These are phyloP conservation scores for Candida endomychidarum DNA, from an alignment of 805 yeast genomes.

Conservation along the genomic window DNA sequence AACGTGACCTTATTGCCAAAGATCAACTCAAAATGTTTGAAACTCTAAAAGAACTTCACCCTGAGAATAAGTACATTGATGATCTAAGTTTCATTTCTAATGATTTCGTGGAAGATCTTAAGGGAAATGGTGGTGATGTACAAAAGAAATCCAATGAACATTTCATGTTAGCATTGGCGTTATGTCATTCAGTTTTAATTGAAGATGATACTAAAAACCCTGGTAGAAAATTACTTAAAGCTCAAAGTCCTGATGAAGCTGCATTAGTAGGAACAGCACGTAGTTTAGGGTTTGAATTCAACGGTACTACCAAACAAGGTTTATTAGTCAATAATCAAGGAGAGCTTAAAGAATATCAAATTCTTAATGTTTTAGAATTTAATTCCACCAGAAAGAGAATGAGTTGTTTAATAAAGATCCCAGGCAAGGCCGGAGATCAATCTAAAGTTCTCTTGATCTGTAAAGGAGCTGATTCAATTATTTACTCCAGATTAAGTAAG, in stretches of 20 bases:
- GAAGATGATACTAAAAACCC: conserved; percentile 66
- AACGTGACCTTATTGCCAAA: conserved; percentile 51
- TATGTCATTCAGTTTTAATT: conserved; percentile 76
- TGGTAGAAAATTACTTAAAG: conserved; percentile 56
- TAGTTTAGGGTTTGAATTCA: conserved; percentile 69
- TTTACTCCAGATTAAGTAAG: conserved; percentile 59
- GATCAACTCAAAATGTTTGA: conserved; percentile 64
- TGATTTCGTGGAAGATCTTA: conserved; percentile 62
- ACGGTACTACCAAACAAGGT: conserved; percentile 67
- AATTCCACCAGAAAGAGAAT: conserved; percentile 85
- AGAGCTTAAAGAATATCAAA: conserved; percentile 64
- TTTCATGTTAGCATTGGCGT: conserved; percentile 72
- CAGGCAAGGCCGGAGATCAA: conserved; percentile 47
- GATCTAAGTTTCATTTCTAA: conserved; percentile 71
- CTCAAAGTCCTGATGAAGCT: conserved; percentile 87
- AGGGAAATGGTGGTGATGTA: conserved; percentile 47
- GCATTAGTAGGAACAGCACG: conserved; percentile 82
- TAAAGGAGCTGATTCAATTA: conserved; percentile 84
- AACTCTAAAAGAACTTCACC: conserved; percentile 17
- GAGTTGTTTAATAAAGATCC: conserved; percentile 78
- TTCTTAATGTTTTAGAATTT: conserved; percentile 70
- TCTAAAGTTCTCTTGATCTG: conserved; percentile 65
- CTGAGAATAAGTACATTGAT: conserved; percentile 43
- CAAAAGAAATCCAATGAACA: conserved; percentile 66
- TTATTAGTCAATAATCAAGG: conserved; percentile 69